Percentiles rank a stretch among this genome's conserved stretches.
Evolutionary conservation across 495 filamentous ascomycete species (phyloP).

Genomic region (Lentithecium fluviatile): DNA sequence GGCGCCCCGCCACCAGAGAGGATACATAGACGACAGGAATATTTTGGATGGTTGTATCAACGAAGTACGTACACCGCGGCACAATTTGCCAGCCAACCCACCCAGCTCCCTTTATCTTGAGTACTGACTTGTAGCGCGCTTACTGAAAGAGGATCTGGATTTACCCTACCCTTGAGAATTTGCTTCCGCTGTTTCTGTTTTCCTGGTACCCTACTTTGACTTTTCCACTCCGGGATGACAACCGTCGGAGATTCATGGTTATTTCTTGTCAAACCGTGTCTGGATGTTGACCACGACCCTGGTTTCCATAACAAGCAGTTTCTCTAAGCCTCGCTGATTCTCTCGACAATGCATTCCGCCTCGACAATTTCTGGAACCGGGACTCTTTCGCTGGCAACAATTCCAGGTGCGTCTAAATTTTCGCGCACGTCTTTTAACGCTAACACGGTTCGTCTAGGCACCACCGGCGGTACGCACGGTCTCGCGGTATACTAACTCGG

Average conservation of each 20-base stretch:
- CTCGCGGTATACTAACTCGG: constrained; percentile 25
- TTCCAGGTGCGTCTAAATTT: too few species aligned
- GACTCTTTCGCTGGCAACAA: too few species aligned
- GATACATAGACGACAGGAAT: neutral
- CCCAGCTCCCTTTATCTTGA: constrained; percentile 18
- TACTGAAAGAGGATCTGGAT: constrained; percentile 10
- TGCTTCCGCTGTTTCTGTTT: constrained; percentile 18
- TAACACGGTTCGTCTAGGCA: too few species aligned
- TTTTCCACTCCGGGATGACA: neutral
- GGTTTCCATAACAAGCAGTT: neutral
- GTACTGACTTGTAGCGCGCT: constrained; percentile 33
- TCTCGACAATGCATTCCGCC: too few species aligned
- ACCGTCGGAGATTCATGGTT: too few species aligned
- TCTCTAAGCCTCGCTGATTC: neutral
- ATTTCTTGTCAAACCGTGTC: too few species aligned
- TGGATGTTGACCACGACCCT: too few species aligned
- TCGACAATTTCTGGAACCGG: too few species aligned
- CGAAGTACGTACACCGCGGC: constrained; percentile 33
- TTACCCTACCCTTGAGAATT: constrained; percentile 1
- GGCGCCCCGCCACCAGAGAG: too few species aligned
- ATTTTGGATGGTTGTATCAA: constrained; percentile 14
- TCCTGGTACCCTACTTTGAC: constrained; percentile 1
- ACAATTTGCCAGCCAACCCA: constrained; percentile 20
- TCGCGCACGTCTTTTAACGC: too few species aligned
- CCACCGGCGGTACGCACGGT: too few species aligned